Base-by-base conservation (phyloP, 176 grass and related monocot species). In the Guadua angustifolia region DNA sequence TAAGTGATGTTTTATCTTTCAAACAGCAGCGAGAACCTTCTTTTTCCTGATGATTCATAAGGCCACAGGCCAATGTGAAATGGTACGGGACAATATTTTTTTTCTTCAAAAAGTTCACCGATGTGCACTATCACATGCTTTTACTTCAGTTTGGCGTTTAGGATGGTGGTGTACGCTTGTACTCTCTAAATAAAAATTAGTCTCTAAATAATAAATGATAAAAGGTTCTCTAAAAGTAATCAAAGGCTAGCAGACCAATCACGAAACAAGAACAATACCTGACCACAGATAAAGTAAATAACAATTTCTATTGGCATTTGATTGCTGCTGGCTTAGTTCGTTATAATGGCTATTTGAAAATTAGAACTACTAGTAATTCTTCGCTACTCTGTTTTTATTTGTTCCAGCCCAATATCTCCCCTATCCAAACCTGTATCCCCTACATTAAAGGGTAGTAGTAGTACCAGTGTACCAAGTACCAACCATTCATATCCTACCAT, bases 401-500 rank as follows among this genome's bases (percentile, higher is more conserved):
- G 40, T 74, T 5, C 7, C 13, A 21, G 4, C 7, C 29, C 32
- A 67, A 71, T 67, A 61, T 60, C 7, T 16, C 50, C 21, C 26
- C 4, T 39, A 26, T 6, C 71, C 3, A 60, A 60, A 42, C 52
- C 7, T 62, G 22, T 52, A 69, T 89, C 46, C 51, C 75, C 32
- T 26, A 2, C 47, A 50, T 78, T 86, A 60, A 79, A 74, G 74
- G 79, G 79, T 40, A 40, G 24, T 75, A 72, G 16, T 46, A n/a
- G 75, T 71, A 71, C 73, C 16, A 78, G n/a, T 65, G 86, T 89
- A 71, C 74, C 15, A 50, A 21, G 86, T 89, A 71, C 74, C 15
- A 50, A 21, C 63, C 74, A 60, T 79, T 83, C 70, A 45, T 12
- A 73, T 66, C 75, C 68, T 79, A 66, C 44, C 16, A 44, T 16